A percentile compares a stretch with the other conserved stretches of the same genome.
Evolutionary conservation across 2,329 filamentous ascomycete genomes (phyloP).

Genomic region (Trichophaea hybrida): DNA sequence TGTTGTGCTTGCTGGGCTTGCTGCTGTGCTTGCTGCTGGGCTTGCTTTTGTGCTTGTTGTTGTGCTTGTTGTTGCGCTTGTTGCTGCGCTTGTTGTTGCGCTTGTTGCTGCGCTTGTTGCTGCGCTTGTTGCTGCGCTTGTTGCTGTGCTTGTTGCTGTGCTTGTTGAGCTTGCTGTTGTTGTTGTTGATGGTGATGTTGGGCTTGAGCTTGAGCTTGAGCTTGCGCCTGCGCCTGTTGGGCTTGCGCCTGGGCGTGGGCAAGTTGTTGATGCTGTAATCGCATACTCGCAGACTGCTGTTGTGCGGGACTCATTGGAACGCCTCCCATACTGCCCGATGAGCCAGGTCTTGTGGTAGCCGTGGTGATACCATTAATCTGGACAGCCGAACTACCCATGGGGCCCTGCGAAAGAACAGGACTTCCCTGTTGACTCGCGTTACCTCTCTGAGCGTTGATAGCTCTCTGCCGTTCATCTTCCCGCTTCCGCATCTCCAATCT

Average conservation of each 20-base stretch:
- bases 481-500: slow-evolving; percentile 38
- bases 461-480: slow-evolving; percentile 33
- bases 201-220: slow-evolving; percentile 9
- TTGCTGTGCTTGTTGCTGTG: slow-evolving; percentile 14
- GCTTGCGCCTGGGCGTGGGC: slow-evolving; percentile 18
- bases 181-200: slow-evolving; percentile 25
- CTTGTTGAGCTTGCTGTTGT: slow-evolving; percentile 25
- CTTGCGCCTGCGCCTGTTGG: slow-evolving; percentile 11
- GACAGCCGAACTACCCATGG: slow-evolving; percentile 13
- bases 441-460: slow-evolving; percentile 15
- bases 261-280: slow-evolving; percentile 34
- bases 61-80: slow-evolving; percentile 16
- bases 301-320: slow-evolving; percentile 9
- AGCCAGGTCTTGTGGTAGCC: slow-evolving; percentile 14
- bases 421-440: slow-evolving; percentile 17
- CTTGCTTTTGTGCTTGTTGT: slow-evolving; percentile 29
- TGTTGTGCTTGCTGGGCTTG: slow-evolving; percentile 17
- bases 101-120: slow-evolving; percentile 14
- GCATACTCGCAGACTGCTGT: slow-evolving; percentile 16
- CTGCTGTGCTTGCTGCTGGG: slow-evolving; percentile 8
- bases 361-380: slow-evolving; percentile 13
- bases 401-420: slow-evolving; percentile 14
- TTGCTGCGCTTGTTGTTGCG: slow-evolving; percentile 10
- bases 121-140: slow-evolving; percentile 33
- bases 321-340: slow-evolving; percentile 6